Evolutionary conservation across 441 rosid species (phyloP), one percentile per base, ranked within the genome.

Genomic region (Aquilaria agallochum): DNA sequence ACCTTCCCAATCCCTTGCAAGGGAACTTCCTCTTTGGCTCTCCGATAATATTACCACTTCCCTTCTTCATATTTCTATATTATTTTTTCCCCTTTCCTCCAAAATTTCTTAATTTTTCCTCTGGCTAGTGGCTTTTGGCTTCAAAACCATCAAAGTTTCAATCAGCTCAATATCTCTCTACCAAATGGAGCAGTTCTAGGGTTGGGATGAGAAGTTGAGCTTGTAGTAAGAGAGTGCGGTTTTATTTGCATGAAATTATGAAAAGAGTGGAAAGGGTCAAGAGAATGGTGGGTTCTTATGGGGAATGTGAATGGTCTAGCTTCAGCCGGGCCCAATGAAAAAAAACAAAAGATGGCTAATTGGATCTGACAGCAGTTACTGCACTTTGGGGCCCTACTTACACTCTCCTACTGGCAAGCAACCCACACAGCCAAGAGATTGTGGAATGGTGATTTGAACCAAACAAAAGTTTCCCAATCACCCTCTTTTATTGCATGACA

Each of bases 1-100:
- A 75, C 61, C 79, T 68, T 64, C 83, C 80, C 54, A 72, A 58
- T 63, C 81, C 74, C 75, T 78, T 71, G 74, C 65, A 73, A 31
- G 80, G 67, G 40, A 74, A 65, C 58, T 72, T 72, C 79, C 75
- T 82, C 70, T 74, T 77, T 45, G 76, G 68, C 7, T 59, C 68
- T 54, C 70, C 68, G 47, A 66, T 69, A 53, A 66, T 65, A 10
- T 49, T 32, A 34, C 61, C 31, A 31, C 66, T 79, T 68, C 69
- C 71, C 64, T 61, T 71, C 84, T 68, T 68, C 82, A 72, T 32
- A 5, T 54, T 55, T 54, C 15, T 46, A 9, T 40, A 5, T 11
- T 20, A 9, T 52, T 1, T 31, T 59, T 27, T n/a, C 14, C 31
- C 11, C 31, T 30, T 12, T 56, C 14, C 48, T 58, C 30, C 15